phyloP scores from a whole-genome alignment of 164 flowering plant genomes.

The Euptelea pleiosperma region DNA sequence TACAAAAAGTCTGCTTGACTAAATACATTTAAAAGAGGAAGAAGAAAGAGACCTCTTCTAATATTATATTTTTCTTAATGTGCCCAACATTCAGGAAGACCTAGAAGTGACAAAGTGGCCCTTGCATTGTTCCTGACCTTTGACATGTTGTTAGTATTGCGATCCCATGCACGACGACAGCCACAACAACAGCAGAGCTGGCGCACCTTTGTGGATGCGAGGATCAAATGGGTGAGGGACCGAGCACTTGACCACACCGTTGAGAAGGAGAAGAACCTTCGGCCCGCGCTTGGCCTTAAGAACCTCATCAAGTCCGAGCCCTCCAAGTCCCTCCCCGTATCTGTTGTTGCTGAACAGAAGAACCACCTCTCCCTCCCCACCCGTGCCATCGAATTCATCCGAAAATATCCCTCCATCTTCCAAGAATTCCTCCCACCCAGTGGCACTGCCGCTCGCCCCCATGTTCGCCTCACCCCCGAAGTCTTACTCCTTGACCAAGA shows the following conservation, averaged over 20 bases:
- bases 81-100: too few species aligned
- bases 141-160: background rate
- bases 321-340: constrained; percentile 64
- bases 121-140: too few species aligned
- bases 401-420: constrained; percentile 66
- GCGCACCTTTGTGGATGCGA: constrained; percentile 33
- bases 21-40: too few species aligned
- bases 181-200: background rate
- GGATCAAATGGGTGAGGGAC: constrained; percentile 59
- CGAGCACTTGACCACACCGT: constrained; percentile 88
- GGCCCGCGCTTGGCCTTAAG: constrained; percentile 58
- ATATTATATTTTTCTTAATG: too few species aligned
- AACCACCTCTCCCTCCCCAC: constrained; percentile 46
- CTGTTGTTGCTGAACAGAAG: constrained; percentile 46
- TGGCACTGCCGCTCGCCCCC: constrained; percentile 49
- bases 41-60: too few species aligned
- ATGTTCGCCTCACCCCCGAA: constrained; percentile 60
- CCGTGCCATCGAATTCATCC: constrained; percentile 67
- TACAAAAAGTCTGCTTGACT: too few species aligned
- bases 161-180: background rate
- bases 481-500: constrained; percentile 56
- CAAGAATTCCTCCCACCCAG: constrained; percentile 50
- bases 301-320: constrained; percentile 74
- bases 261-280: constrained; percentile 64
- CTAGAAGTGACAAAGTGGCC: too few species aligned